Base-by-base conservation (phyloP, 2,329 filamentous ascomycete genomes). In the Metarhizium anisopliae region DNA sequence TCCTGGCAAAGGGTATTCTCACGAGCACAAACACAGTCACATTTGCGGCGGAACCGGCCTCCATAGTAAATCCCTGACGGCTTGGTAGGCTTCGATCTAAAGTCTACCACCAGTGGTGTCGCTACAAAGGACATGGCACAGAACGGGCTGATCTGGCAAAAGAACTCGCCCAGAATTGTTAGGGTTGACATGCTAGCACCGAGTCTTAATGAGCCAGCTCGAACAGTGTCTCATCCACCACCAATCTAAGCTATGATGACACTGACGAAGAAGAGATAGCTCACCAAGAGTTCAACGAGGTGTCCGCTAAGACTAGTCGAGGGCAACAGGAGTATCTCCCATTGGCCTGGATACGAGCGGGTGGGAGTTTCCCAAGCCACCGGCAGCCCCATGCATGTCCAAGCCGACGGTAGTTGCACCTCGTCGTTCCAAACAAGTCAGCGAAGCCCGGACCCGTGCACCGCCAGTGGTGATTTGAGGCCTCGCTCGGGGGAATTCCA, bases 321-420 rank as follows among this genome's bases (percentile, higher is more conserved):
- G n/a, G 42, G 16, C 42, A 36, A 6, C 53, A 50, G 53, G 53
- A 55, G 53, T 30, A 51, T 55, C 45, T 51, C 56, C 56, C 40
- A 58, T 53, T 55, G 53, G 56, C 20, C 47, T 29, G 25, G n/a
- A 47, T 52, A 52, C 53, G 53, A 29, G n/a, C 18, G 56, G 32
- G 38, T 30, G 53, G 36, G 40, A 35, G 51, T 20, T 50, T 47
- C 32, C 32, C 14, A 55, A 36, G 56, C 53, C 53, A 51, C 47
- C 50, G 25, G 53, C 47, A 29, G 20, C 51, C n/a, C 50, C 50
- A 53, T 52, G 53, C 49, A 35, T 40, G n/a, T 35, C 10, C 14
- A 55, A 45, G 56, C 53, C 53, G 50, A 52, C 53, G 53, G 53
- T 52, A 55, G 53, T 55, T 47, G 45, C 43, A 53, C 49, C 32